phyloP scores from a whole-genome alignment of 2,329 filamentous ascomycete genomes.

The Fusarium sp. region DNA sequence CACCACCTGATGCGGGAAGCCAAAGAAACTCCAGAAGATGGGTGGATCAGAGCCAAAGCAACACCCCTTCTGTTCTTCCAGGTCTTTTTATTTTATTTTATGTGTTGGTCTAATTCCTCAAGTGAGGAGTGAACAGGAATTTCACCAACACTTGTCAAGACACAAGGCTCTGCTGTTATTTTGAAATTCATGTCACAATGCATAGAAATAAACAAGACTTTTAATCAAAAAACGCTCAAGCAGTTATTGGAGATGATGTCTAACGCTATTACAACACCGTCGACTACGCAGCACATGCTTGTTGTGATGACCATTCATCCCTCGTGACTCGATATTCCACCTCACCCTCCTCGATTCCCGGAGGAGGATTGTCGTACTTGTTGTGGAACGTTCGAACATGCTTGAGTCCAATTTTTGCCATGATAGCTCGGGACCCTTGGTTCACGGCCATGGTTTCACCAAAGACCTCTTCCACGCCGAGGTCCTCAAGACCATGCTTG shows the following conservation, averaged over 20 bases:
- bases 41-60: not conserved
- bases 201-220: not conserved
- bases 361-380: constrained; percentile 39
- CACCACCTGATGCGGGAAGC: not conserved
- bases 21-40: not conserved
- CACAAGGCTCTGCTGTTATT: not conserved
- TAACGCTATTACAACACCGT: not conserved
- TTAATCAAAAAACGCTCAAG: not conserved
- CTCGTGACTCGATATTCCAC: constrained; percentile 39
- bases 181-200: constrained; percentile 9
- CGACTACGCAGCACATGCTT: constrained; percentile 8
- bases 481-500: constrained; percentile 43
- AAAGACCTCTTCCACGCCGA: constrained; percentile 37
- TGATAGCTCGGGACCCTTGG: constrained; percentile 38
- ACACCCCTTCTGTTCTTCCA: not conserved
- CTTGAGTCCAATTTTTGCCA: constrained; percentile 30
- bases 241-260: not conserved
- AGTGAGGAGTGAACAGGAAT: not conserved
- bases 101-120: not conserved
- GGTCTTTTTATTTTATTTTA: no score
- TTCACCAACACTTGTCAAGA: not conserved
- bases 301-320: constrained; percentile 32
- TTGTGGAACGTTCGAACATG: constrained; percentile 39
- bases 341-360: constrained; percentile 42
- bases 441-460: constrained; percentile 48